A percentile compares a stretch with the other conserved stretches of the same genome.
phyloP scores from a whole-genome alignment of 1,284 basidiomycete genomes.

The Bjerkandera adusta region DNA sequence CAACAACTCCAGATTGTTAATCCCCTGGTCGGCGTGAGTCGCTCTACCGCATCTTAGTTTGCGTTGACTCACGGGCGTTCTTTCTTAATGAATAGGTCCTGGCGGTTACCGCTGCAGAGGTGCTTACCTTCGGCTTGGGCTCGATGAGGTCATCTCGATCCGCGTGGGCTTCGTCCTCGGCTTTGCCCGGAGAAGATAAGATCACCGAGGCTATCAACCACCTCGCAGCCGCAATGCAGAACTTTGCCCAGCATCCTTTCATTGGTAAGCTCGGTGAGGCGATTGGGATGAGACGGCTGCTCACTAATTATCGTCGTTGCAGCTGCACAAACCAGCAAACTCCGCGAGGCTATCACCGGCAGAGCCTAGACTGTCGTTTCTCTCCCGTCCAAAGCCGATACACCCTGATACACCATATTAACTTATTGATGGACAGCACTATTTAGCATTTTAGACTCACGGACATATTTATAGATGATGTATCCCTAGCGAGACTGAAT shows the following conservation, averaged over 20 bases:
- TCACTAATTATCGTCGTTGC: background rate
- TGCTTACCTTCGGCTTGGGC: conserved; percentile 14
- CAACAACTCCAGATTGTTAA: conserved; percentile 10
- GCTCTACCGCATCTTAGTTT: background rate
- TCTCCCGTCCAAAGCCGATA: no score
- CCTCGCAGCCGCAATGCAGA: conserved; percentile 9
- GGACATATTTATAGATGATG: no score
- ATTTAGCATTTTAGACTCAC: no score
- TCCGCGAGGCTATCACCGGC: conserved; percentile 2
- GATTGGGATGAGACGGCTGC: background rate
- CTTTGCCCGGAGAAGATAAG: conserved; percentile 13
- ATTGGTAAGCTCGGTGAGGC: conserved; percentile 10
- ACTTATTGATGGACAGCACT: no score
- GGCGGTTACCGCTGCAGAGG: conserved; percentile 13
- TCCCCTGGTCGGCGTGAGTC: conserved; percentile 18
- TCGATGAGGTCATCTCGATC: conserved; percentile 15
- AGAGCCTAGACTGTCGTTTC: background rate
- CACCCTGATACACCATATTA: no score
- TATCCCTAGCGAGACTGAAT: no score
- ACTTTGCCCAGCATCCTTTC: conserved; percentile 10
- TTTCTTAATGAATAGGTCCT: conserved; percentile 11
- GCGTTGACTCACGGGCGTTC: background rate
- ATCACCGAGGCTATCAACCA: conserved; percentile 8
- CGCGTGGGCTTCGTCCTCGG: conserved; percentile 13
- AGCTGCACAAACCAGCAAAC: background rate